A percentile compares a stretch with the other conserved stretches of the same genome.
Evolutionary conservation across 495 filamentous ascomycete genomes (phyloP).

Genomic region (Pyrenopolyporus hunteri): DNA sequence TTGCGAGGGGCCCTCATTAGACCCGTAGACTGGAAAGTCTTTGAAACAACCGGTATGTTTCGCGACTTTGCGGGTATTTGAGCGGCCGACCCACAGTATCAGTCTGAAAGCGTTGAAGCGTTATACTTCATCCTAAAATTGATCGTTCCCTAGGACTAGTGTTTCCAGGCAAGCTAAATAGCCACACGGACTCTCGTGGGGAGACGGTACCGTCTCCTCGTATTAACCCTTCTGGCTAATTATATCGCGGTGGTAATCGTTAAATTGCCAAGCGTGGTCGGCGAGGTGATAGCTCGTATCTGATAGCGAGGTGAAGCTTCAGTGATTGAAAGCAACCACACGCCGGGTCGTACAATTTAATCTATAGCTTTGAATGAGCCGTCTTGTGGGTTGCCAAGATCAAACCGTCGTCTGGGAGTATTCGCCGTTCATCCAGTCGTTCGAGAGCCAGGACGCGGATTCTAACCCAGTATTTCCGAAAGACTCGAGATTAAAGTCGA

Average conservation of each 20-base stretch:
- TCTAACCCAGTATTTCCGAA: constrained; percentile 43
- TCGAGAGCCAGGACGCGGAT: constrained; percentile 40
- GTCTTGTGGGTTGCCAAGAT: neutral
- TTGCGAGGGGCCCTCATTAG: too few species aligned
- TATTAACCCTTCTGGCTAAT: constrained; percentile 22
- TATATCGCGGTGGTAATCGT: neutral
- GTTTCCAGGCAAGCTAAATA: neutral
- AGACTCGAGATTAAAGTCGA: constrained; percentile 43
- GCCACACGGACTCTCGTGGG: neutral
- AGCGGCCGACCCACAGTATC: too few species aligned
- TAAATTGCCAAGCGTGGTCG: constrained; percentile 18
- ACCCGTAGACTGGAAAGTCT: too few species aligned
- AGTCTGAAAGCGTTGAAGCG: too few species aligned
- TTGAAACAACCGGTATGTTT: too few species aligned
- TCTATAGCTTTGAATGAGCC: too few species aligned
- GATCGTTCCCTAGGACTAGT: neutral
- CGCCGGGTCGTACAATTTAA: too few species aligned
- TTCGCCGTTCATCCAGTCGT: constrained; percentile 43
- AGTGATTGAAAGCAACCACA: too few species aligned
- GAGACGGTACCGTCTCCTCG: neutral
- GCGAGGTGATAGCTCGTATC: too few species aligned
- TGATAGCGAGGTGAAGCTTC: too few species aligned
- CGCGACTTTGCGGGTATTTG: too few species aligned
- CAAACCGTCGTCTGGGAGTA: constrained; percentile 40
- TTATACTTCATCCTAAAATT: too few species aligned